These are phyloP conservation scores for Galerina marginata DNA, from an alignment of 768 basidiomycete species.

Conservation along the genomic window DNA sequence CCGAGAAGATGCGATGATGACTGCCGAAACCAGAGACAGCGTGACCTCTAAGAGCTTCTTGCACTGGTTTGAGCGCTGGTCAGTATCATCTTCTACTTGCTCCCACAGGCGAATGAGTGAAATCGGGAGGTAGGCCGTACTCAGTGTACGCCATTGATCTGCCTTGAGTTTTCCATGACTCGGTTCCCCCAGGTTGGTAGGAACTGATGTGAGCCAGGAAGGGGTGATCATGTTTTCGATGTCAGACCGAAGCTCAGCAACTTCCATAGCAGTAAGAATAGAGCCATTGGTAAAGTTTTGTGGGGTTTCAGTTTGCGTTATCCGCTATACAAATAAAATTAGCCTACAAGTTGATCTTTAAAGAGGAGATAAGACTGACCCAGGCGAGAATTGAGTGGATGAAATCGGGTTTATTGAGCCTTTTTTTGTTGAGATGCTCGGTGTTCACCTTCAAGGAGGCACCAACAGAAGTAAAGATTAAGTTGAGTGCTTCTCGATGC, in stretches of 20 bases:
- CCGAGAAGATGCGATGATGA: constrained; percentile 30
- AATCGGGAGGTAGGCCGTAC: constrained; percentile 36
- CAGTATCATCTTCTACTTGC: background rate
- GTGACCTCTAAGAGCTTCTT: constrained; percentile 23
- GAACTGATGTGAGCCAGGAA: constrained; percentile 28
- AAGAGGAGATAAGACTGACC: background rate
- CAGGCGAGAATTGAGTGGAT: background rate
- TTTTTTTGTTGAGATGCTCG: background rate
- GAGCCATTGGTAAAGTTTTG: constrained; percentile 6
- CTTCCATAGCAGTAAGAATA: constrained; percentile 12
- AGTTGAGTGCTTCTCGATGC: background rate
- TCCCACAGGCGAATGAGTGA: constrained; percentile 42
- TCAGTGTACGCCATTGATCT: constrained; percentile 41
- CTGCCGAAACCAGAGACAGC: constrained; percentile 20
- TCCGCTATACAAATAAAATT: background rate
- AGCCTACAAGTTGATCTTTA: background rate
- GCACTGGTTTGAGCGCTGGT: constrained; percentile 28
- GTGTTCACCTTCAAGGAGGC: background rate
- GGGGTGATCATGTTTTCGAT: constrained; percentile 29
- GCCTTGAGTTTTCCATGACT: constrained; percentile 35
- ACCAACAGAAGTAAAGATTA: background rate
- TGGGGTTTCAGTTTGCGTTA: background rate
- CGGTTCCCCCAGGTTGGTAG: constrained; percentile 25
- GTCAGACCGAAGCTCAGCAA: constrained; percentile 27
- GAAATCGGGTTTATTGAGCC: background rate